Evolutionary conservation across 2,329 filamentous ascomycete species (phyloP), one percentile per base, ranked within the genome.

Genomic region (Phialocephala sp.): DNA sequence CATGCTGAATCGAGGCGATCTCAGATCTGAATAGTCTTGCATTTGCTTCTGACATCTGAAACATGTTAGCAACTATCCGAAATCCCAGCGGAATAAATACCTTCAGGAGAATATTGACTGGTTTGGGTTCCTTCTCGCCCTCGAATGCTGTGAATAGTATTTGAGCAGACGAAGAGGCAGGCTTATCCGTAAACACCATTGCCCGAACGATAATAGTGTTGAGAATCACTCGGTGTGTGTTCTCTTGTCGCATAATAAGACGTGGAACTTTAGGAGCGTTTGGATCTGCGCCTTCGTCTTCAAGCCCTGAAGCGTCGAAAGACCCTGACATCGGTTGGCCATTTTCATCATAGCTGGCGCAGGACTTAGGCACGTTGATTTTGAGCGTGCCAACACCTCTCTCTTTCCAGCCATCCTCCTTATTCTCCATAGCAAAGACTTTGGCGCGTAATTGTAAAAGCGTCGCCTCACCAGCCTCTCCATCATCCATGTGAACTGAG

Each of bases 201-300:
- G 89, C 87, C 64, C 91, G 90, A 66, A 93, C 86, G 66, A 98
- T 84, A 0, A 89, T 87, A 0, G 91, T 92, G 79, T 98, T 98
- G 59, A 98, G 82, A 68, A 97, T 89, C 62, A 98, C 88, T 24
- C 93, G 87, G 73, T 94, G 89, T 0, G 92, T 95, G 66, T 93
- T 93, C 74, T 97, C 94, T 71, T 96, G 93, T 20, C 94, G 90
- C 88, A 97, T 93, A 67, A 98, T 86, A 70, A 98, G 86, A 50
- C 94, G 90, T 27, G 90, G 84, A 64, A 87, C 66, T 70, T 72
- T 81, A 60, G 81, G 78, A 20, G 72, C 72, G 50, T 66, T 69
- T 45, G 71, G 72, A 45, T 72, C 75, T 22, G 71, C 72, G 22
- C 74, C 71, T 12, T 76, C 77, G 1, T 81, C 79, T 20, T 84